A percentile compares a stretch with the other conserved stretches of the same genome.
These are phyloP conservation scores for Fusarium buxicola DNA, from an alignment of 2,329 filamentous ascomycete species.

Conservation along the genomic window DNA sequence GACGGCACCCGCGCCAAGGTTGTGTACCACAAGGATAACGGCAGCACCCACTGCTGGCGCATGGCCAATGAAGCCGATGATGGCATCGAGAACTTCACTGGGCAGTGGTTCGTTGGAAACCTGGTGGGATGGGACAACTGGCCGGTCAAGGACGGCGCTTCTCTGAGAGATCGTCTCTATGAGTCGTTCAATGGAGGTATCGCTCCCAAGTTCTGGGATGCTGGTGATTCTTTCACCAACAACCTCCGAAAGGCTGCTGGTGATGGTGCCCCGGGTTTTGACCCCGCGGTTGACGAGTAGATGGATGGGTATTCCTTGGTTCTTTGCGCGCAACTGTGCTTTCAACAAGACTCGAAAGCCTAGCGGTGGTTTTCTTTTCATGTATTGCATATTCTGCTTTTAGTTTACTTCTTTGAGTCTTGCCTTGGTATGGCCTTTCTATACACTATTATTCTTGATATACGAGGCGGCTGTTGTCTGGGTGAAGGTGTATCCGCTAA, in stretches of 20 bases:
- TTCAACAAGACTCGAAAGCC: too few species aligned
- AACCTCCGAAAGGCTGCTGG: slow-evolving; percentile 22
- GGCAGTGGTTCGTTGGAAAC: slow-evolving; percentile 49
- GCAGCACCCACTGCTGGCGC: slow-evolving; percentile 52
- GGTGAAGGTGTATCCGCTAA: too few species aligned
- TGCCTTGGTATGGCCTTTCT: too few species aligned
- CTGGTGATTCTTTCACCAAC: slow-evolving; percentile 12
- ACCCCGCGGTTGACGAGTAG: slow-evolving; percentile 17
- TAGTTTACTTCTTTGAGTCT: too few species aligned
- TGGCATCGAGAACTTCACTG: slow-evolving; percentile 49
- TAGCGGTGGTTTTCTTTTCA: too few species aligned
- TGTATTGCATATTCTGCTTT: too few species aligned
- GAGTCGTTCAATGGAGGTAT: slow-evolving; percentile 23
- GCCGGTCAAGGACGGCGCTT: slow-evolving; percentile 37
- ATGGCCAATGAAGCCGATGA: slow-evolving; percentile 45
- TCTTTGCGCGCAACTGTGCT: too few species aligned
- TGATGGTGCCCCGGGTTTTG: slow-evolving; percentile 22
- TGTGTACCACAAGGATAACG: slow-evolving; percentile 54
- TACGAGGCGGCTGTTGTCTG: too few species aligned
- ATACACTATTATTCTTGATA: too few species aligned
- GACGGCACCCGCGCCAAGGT: slow-evolving; percentile 49
- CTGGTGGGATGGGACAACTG: slow-evolving; percentile 39
- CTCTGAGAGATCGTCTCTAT: slow-evolving; percentile 14
- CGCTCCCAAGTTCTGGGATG: slow-evolving; percentile 24
- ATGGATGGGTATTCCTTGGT: too few species aligned